Percentiles rank a stretch among this genome's conserved stretches.
Conservation (phyloP, 805 yeast species). For the Helenozyma baotianmanensis region DNA sequence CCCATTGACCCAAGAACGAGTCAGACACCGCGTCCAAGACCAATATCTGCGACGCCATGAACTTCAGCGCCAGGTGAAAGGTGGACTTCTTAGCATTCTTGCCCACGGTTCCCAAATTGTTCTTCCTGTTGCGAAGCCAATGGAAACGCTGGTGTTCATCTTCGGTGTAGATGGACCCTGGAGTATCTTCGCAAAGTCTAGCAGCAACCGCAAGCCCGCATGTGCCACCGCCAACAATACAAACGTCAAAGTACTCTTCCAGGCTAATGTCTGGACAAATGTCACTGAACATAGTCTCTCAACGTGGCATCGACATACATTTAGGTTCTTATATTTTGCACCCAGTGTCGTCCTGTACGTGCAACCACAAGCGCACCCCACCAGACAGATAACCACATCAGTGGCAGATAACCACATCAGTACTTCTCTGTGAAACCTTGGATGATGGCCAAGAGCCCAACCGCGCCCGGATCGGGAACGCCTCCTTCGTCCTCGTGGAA, state of each 20-base stretch:
- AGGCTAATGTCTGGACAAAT: background rate
- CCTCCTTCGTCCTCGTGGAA: slow-evolving; percentile 57
- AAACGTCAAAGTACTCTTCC: slow-evolving; percentile 28
- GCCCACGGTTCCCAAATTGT: slow-evolving; percentile 18
- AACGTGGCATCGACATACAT: too few species aligned
- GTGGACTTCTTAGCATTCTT: slow-evolving; percentile 10
- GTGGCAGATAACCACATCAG: slow-evolving; percentile 6
- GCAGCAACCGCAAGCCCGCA: slow-evolving; percentile 41
- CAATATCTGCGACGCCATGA: slow-evolving; percentile 25
- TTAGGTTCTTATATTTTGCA: slow-evolving; percentile 12
- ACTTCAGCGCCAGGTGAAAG: slow-evolving; percentile 10
- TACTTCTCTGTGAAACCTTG: slow-evolving; percentile 34
- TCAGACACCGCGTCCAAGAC: slow-evolving; percentile 34
- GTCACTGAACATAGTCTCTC: too few species aligned
- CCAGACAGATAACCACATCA: background rate
- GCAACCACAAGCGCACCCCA: background rate
- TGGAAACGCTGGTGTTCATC: slow-evolving; percentile 45
- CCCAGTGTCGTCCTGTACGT: slow-evolving; percentile 4
- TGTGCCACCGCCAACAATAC: slow-evolving; percentile 45
- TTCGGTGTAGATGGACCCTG: slow-evolving; percentile 42
- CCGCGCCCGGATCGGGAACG: slow-evolving; percentile 95
- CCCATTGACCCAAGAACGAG: slow-evolving; percentile 40
- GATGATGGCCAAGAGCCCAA: slow-evolving; percentile 66
- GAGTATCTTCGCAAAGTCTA: slow-evolving; percentile 38
- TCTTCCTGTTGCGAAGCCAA: slow-evolving; percentile 35